Evolutionary conservation across 768 basidiomycete genomes (phyloP).

Genomic region (Boletus insuetus): DNA sequence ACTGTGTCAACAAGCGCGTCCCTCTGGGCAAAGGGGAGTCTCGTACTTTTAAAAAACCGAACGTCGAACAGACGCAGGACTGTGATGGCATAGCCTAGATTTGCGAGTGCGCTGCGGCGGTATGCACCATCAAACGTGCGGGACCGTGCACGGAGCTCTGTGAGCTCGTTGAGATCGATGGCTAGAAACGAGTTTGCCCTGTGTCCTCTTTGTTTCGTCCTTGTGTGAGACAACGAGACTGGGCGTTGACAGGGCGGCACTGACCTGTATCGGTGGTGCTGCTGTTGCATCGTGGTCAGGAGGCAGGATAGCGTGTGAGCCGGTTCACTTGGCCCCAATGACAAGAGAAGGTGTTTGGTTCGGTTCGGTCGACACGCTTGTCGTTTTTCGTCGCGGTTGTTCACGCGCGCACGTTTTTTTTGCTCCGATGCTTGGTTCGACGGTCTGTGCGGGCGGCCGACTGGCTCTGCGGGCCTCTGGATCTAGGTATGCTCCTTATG

Average conservation of each 20-base stretch:
- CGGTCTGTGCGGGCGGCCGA: conserved; percentile 20
- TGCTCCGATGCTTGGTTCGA: conserved; percentile 20
- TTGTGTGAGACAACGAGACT: neutral
- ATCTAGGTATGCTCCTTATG: conserved; percentile 16
- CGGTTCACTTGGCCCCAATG: conserved; percentile 1
- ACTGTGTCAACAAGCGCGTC: neutral
- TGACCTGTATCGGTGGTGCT: conserved; percentile 24
- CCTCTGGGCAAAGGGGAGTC: neutral
- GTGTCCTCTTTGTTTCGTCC: conserved; percentile 32
- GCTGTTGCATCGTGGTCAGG: conserved; percentile 11
- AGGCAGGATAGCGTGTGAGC: conserved; percentile 15
- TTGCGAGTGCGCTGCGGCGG: conserved; percentile 68
- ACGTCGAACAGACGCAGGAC: conserved; percentile 78
- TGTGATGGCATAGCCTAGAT: conserved; percentile 69
- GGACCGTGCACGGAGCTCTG: conserved; percentile 75
- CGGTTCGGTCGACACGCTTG: conserved; percentile 10
- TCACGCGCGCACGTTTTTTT: neutral
- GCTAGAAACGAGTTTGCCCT: conserved; percentile 50
- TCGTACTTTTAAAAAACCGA: conserved; percentile 69
- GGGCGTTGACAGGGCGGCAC: neutral
- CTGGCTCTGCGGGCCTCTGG: conserved; percentile 21
- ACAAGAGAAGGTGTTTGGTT: neutral
- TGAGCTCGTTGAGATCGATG: conserved; percentile 55
- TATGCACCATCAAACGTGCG: conserved; percentile 86
- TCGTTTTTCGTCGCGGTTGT: neutral